Base-by-base conservation (phyloP, 164 flowering plant species). In the Vitis riparia region DNA sequence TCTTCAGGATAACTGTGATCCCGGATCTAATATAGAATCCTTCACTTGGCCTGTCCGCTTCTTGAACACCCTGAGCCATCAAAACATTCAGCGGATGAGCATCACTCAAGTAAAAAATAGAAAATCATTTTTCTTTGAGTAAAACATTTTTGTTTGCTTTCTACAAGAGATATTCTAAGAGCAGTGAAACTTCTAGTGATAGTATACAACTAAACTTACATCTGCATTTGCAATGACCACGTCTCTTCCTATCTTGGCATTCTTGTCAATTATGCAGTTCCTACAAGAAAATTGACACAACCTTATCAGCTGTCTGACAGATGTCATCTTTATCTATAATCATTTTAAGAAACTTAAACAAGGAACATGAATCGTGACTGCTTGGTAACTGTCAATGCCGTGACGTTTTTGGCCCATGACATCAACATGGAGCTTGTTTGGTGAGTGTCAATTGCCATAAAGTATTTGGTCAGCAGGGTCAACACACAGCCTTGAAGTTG, bases 221-320 rank as follows among this genome's bases (percentile, higher is more conserved):
- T 85, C 95, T 64, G 71, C 79, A 68, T 94, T 94, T 53, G 82
- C 72, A 48, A 94, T 88, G 67, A 91, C 64, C 77, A 92, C 97
- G 55, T 94, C 78, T 77, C 65, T 91, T 74, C 98, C 97, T 7
- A 94, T 94, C 87, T 85, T 92, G 37, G 97, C 95, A 77, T 94
- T 94, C 92, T 88, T 94, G 87, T 94, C 98, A 32, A 94, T 89
- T 49, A 94, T 92, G 82, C 97, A 94, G 65, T 92, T 91, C 88
- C 98, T 94, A 63, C 67, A 73, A 57, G 11, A 77, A 73, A 29
- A 59, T 0, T 10, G 27, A 49, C 3, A 68, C 5, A 30, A 5
- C 11, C 23, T 44, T 57, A 67, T 47, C 70, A 57, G 62, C 64
- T 32, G n/a, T 49, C 50, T 47, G 19, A 8, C 23, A 37, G 23